These are phyloP conservation scores for Xylaria curta DNA, from an alignment of 495 filamentous ascomycete genomes.

Conservation along the genomic window DNA sequence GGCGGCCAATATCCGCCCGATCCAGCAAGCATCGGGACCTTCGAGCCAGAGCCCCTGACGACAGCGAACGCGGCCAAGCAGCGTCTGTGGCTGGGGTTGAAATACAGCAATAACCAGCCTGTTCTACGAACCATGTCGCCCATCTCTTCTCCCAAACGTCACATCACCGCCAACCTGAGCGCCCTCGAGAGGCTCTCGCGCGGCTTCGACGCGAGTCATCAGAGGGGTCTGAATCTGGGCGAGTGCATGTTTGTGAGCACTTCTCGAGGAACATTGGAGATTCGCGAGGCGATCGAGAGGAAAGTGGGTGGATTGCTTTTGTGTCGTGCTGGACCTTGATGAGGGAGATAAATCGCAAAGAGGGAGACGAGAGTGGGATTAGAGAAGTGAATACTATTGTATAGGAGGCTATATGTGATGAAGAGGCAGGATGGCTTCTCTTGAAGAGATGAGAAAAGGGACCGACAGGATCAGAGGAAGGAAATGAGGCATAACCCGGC, in stretches of 20 bases:
- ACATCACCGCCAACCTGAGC: constrained; percentile 66
- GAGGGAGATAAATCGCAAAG: not conserved
- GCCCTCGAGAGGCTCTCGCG: constrained; percentile 67
- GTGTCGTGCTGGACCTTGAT: constrained; percentile 64
- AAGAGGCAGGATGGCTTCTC: not conserved
- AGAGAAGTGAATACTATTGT: too few species aligned
- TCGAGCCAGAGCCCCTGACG: constrained; percentile 68
- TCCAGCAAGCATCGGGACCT: constrained; percentile 56
- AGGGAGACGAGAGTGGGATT: not conserved
- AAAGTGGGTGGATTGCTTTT: constrained; percentile 84
- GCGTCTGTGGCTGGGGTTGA: constrained; percentile 89
- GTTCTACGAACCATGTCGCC: constrained; percentile 74
- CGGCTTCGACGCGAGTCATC: constrained; percentile 67
- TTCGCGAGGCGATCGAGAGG: constrained; percentile 84
- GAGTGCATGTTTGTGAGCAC: constrained; percentile 85
- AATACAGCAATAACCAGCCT: constrained; percentile 82
- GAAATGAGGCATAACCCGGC: not conserved
- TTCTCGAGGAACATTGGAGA: constrained; percentile 81
- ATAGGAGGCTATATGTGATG: not conserved
- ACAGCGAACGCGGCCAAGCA: constrained; percentile 77
- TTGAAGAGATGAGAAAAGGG: too few species aligned
- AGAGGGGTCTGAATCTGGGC: constrained; percentile 79
- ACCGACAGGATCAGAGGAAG: not conserved
- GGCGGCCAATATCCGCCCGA: constrained; percentile 72
- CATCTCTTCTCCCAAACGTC: constrained; percentile 78